Conservation (phyloP, 805 yeast species). For the Ogataea sp. region DNA sequence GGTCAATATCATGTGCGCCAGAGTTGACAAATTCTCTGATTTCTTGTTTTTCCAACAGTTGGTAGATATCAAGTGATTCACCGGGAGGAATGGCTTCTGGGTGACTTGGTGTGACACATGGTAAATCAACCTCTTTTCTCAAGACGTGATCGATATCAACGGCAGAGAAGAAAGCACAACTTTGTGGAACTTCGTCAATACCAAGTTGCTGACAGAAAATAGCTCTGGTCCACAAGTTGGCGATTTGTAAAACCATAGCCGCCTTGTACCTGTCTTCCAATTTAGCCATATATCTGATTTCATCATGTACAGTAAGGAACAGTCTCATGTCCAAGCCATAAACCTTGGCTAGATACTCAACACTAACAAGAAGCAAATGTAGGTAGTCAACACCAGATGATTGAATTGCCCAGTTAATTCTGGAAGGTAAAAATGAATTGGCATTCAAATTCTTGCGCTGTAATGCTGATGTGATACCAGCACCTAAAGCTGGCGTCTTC, state of each 20-base stretch:
- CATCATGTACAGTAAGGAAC: constrained; percentile 90
- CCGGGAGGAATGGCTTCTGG: constrained; percentile 69
- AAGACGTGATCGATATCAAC: constrained; percentile 85
- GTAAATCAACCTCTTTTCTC: constrained; percentile 88
- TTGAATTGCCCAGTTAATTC: constrained; percentile 97
- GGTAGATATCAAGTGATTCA: constrained; percentile 55
- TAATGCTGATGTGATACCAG: constrained; percentile 85
- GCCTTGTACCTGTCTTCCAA: constrained; percentile 68
- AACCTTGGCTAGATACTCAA: constrained; percentile 69
- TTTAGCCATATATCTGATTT: constrained; percentile 71
- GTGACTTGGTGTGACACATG: constrained; percentile 88
- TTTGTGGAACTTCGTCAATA: constrained; percentile 81
- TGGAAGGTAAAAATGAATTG: constrained; percentile 70
- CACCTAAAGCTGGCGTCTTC: constrained; percentile 85
- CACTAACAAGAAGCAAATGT: constrained; percentile 74
- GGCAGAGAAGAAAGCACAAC: constrained; percentile 91
- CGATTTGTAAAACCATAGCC: constrained; percentile 78
- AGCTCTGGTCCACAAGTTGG: constrained; percentile 94
- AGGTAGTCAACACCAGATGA: constrained; percentile 96
- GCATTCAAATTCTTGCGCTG: constrained; percentile 55
- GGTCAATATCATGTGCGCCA: constrained; percentile 7
- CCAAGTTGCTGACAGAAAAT: constrained; percentile 93
- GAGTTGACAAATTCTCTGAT: constrained; percentile 18
- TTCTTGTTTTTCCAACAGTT: constrained; percentile 36
- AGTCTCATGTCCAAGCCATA: constrained; percentile 70